A percentile compares a stretch with the other conserved stretches of the same genome.
phyloP scores from a whole-genome alignment of 2,329 filamentous ascomycete genomes.

The Basipetospora chlamydospora region DNA sequence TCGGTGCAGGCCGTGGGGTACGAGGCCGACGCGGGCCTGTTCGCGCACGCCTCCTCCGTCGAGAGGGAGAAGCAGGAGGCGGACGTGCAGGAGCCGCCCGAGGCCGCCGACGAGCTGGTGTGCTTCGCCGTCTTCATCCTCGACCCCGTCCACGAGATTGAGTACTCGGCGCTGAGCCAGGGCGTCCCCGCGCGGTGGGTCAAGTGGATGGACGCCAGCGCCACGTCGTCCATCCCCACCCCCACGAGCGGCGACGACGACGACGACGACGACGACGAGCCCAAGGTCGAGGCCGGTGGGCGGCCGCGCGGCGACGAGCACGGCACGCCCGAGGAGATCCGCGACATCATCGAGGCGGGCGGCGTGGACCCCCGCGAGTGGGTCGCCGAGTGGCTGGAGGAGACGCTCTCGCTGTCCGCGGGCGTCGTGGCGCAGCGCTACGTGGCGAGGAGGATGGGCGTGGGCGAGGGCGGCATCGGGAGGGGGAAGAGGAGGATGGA shows the following conservation, averaged over 20 bases:
- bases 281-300: no score
- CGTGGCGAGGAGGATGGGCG: conserved; percentile 88
- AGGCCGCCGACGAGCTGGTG: conserved; percentile 47
- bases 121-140: conserved; percentile 66
- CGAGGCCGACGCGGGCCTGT: conserved; percentile 50
- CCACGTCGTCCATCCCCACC: conserved; percentile 40
- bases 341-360: conserved; percentile 61
- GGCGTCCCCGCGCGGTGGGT: conserved; percentile 73
- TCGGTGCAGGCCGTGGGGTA: conserved; percentile 78
- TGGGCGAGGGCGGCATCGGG: conserved; percentile 61
- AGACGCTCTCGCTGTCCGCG: conserved; percentile 60
- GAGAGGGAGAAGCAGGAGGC: conserved; percentile 41
- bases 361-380: conserved; percentile 88
- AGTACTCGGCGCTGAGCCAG: conserved; percentile 74
- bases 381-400: conserved; percentile 96
- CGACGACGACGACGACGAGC: conserved; percentile 17
- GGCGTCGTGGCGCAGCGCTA: conserved; percentile 89
- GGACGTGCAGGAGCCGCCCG: conserved; percentile 33
- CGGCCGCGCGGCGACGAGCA: no score
- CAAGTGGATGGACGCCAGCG: conserved; percentile 80
- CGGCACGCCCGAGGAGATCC: conserved; percentile 61
- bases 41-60: conserved; percentile 39
- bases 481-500: conserved; percentile 47
- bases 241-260: conserved; percentile 36
- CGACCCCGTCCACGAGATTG: conserved; percentile 84